A percentile compares a stretch with the other conserved stretches of the same genome.
phyloP scores from a whole-genome alignment of 441 rosid species.

The Omphalea diandra region DNA sequence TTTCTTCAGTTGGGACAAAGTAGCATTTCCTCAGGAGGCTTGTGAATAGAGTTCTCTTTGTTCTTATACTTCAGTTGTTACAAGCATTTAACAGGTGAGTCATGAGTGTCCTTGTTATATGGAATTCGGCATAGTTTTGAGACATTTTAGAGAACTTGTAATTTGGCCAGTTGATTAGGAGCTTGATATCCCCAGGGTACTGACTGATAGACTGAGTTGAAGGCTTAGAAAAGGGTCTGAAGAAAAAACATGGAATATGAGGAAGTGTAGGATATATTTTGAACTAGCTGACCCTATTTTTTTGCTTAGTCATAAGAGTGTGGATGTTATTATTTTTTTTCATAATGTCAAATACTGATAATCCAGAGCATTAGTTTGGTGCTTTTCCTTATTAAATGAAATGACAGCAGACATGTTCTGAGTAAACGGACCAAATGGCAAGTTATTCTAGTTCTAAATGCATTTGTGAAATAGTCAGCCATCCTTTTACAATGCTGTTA shows the following conservation, averaged over 20 bases:
- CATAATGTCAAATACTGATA: neutral
- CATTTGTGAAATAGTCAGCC: neutral
- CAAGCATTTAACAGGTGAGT: slow-evolving; percentile 34
- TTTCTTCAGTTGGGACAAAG: slow-evolving; percentile 42
- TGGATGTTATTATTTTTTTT: neutral
- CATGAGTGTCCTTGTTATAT: neutral
- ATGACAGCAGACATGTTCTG: neutral
- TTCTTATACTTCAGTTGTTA: slow-evolving; percentile 8
- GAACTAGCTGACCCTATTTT: neutral
- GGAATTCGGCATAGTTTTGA: neutral
- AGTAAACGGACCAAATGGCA: neutral
- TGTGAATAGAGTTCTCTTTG: slow-evolving; percentile 29
- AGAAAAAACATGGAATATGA: neutral
- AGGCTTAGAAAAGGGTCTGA: neutral
- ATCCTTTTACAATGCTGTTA: neutral
- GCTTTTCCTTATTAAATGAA: neutral
- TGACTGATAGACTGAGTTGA: neutral
- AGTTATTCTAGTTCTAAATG: neutral
- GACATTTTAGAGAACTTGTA: slow-evolving; percentile 8
- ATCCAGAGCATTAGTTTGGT: neutral
- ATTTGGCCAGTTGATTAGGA: slow-evolving; percentile 5
- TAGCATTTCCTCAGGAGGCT: slow-evolving; percentile 24
- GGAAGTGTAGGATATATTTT: neutral
- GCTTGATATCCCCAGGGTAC: neutral
- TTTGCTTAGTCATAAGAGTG: neutral